These are phyloP conservation scores for Trapa incisa DNA, from an alignment of 345 rosid genomes.

Conservation along the genomic window DNA sequence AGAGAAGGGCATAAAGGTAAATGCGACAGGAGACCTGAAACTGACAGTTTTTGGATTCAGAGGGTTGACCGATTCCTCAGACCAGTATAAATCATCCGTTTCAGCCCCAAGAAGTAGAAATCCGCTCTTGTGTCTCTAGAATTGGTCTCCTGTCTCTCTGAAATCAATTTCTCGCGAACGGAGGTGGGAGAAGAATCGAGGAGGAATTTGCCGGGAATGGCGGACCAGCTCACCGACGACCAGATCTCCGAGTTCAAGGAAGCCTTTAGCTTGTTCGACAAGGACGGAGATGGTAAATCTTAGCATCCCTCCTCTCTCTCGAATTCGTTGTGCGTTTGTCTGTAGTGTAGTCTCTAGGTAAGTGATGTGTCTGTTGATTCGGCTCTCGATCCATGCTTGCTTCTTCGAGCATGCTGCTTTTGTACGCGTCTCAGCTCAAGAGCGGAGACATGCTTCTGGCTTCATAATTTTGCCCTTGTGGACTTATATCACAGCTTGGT, in stretches of 20 bases:
- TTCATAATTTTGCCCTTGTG: too few species aligned
- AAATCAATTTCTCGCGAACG: neutral
- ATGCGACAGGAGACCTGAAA: neutral
- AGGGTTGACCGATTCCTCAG: neutral
- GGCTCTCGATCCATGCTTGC: neutral
- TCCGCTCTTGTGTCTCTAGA: neutral
- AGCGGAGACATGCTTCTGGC: too few species aligned
- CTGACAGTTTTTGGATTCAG: too few species aligned
- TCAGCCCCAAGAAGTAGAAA: neutral
- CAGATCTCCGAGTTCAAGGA: constrained; percentile 83
- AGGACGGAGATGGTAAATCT: constrained; percentile 65
- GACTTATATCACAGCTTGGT: too few species aligned
- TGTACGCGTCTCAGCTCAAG: too few species aligned
- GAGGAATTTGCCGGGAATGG: constrained; percentile 25
- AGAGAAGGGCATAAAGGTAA: constrained; percentile 9
- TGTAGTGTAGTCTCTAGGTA: too few species aligned
- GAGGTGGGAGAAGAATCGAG: neutral
- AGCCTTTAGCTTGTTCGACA: constrained; percentile 69
- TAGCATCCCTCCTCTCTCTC: neutral
- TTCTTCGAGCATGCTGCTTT: neutral
- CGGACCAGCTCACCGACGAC: constrained; percentile 71
- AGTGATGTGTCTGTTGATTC: neutral
- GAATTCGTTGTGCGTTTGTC: neutral
- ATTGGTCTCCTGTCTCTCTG: neutral
- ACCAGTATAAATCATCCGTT: constrained; percentile 5